A percentile compares a stretch with the other conserved stretches of the same genome.
phyloP scores from a whole-genome alignment of 2,329 filamentous ascomycete genomes.

The Ilyonectria robusta region DNA sequence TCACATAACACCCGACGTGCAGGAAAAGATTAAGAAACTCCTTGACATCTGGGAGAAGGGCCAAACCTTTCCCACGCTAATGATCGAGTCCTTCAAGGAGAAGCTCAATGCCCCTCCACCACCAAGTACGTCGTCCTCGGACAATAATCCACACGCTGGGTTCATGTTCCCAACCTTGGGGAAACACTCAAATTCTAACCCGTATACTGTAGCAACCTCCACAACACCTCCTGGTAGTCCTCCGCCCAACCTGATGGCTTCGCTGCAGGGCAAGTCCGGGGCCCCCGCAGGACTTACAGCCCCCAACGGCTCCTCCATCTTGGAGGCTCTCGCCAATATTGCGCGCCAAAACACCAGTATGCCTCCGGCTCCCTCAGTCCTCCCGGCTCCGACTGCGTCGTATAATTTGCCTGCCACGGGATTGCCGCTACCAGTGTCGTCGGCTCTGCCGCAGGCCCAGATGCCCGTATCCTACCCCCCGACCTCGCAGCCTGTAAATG shows the following conservation, averaged over 20 bases:
- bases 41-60: conserved; percentile 98
- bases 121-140: conserved; percentile 71
- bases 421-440: conserved; percentile 51
- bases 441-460: conserved; percentile 49
- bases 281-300: conserved; percentile 57
- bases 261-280: conserved; percentile 51
- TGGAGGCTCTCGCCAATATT: conserved; percentile 85
- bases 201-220: conserved; percentile 69
- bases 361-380: conserved; percentile 57
- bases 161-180: conserved; percentile 6
- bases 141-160: conserved; percentile 6
- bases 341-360: conserved; percentile 78
- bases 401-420: conserved; percentile 54
- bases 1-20: conserved; percentile 64
- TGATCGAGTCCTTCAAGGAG: conserved; percentile 87
- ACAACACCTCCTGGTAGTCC: conserved; percentile 80
- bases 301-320: conserved; percentile 72
- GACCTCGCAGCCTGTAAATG: conserved; percentile 72
- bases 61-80: conserved; percentile 85
- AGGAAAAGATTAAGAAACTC: conserved; percentile 95
- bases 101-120: conserved; percentile 75
- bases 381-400: conserved; percentile 60
- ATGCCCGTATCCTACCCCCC: conserved; percentile 56
- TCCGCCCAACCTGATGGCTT: conserved; percentile 61
- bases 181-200: conserved; percentile 55